Base-by-base conservation (phyloP, 768 basidiomycete species). In the Suillus brevipes region DNA sequence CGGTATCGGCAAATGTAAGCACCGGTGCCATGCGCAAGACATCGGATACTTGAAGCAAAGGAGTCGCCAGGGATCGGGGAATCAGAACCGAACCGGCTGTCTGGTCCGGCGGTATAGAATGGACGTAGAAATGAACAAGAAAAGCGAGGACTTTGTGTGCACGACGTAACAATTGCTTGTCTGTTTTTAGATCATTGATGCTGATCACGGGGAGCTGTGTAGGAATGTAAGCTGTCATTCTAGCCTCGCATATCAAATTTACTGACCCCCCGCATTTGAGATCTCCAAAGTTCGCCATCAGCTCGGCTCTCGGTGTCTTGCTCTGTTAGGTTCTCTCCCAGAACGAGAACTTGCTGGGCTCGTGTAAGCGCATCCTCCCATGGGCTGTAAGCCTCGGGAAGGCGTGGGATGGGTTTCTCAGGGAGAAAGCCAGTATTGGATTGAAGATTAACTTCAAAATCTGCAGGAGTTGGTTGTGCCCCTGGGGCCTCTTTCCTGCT, bases 1-100 rank as follows among this genome's bases (percentile, higher is more conserved):
- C 96, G 20, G 93, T 95, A 74, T 97, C 97, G 34, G 96, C 92
- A 73, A 95, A 99, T 0, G 96, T 99, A 68, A 98, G 82, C 67
- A 99, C 87, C 5, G 97, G 97, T 7, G 96, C 95, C n/a, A 96
- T 89, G 60, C 87, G 88, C 49, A 99, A 84, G 60, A 84, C 77
- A 12, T 83, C 83, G 16, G 94, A 97, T 56, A 97, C 87, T 20
- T 83, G 72, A 36, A 92, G 84, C 36, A 97, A 82, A 0, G 97
- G 96, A 28, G 92, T 76, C 1, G 93, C 84, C 47, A 99, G 80
- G 12, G 89, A 83, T 65, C 85, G 82, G 3, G 97, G 97, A 40
- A 99, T 85, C 60, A 83, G 71, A 47, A 87, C 77, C 1, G 86
- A 75, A 43, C 68, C 73, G 59, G 77, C 74, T 56, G 73, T 65